These are phyloP conservation scores for Marchantia polymorpha DNA, from an alignment of 225 moss, liverwort and hornwort genomes.

Conservation along the genomic window DNA sequence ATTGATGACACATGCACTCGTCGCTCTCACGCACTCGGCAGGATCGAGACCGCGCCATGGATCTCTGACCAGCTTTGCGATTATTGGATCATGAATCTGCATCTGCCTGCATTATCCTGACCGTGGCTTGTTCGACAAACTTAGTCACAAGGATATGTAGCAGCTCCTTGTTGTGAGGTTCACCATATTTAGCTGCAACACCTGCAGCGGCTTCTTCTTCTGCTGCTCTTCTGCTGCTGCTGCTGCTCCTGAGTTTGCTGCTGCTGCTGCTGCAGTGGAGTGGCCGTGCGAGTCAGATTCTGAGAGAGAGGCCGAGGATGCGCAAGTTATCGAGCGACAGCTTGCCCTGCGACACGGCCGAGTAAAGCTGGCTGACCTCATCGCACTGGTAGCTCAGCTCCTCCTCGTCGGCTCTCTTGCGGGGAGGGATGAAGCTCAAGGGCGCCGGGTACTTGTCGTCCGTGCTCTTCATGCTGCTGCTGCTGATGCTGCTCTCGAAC, in stretches of 20 bases:
- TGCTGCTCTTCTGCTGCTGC: constrained; percentile 8
- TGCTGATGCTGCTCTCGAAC: neutral
- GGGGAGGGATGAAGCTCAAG: neutral
- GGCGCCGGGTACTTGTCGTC: constrained; percentile 19
- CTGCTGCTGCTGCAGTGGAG: neutral
- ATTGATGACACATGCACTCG: neutral
- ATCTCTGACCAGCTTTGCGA: constrained; percentile 15
- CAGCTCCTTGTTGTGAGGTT: constrained; percentile 6
- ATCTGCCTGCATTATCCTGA: constrained; percentile 15
- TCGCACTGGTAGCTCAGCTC: constrained; percentile 17
- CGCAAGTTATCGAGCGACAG: constrained; percentile 2
- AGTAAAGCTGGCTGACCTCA: constrained; percentile 11
- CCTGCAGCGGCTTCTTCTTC: neutral
- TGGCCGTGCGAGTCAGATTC: constrained; percentile 3
- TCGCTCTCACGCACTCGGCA: neutral
- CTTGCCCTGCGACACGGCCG: constrained; percentile 7
- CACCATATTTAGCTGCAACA: constrained; percentile 9
- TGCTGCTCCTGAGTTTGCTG: neutral
- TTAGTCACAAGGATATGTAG: constrained; percentile 21
- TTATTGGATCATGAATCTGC: constrained; percentile 10
- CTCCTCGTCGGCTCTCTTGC: constrained; percentile 6
- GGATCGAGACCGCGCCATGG: neutral
- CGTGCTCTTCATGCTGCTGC: constrained; percentile 9
- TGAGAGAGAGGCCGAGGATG: constrained; percentile 8
- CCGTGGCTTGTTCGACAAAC: constrained; percentile 21